Conservation (phyloP, 1,284 basidiomycete genomes). For the Xerocomus nothofagi region DNA sequence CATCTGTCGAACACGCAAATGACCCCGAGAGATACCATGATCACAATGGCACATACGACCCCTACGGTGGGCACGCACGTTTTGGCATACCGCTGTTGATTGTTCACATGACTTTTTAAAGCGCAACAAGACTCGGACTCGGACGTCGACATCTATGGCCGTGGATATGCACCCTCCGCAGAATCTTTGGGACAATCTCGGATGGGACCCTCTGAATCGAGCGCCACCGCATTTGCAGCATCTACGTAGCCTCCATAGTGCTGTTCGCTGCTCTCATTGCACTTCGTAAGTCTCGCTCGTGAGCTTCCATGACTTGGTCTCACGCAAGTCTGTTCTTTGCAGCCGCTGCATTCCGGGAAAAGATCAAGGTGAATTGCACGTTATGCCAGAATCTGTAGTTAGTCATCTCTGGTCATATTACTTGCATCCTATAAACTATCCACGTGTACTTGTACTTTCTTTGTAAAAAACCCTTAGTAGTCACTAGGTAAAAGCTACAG, state of each 20-base stretch:
- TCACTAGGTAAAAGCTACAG: no score
- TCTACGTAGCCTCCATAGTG: slow-evolving; percentile 74
- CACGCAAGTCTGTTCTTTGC: not conserved
- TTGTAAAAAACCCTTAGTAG: no score
- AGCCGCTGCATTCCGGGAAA: slow-evolving; percentile 65
- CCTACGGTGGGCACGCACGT: slow-evolving; percentile 49
- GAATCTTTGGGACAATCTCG: slow-evolving; percentile 66
- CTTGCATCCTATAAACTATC: slow-evolving; percentile 31
- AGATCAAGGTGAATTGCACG: slow-evolving; percentile 59
- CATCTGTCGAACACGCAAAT: slow-evolving; percentile 40
- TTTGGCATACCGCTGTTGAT: not conserved
- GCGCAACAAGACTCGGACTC: slow-evolving; percentile 74
- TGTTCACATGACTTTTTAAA: slow-evolving; percentile 29
- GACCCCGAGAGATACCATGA: slow-evolving; percentile 63
- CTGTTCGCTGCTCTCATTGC: slow-evolving; percentile 77
- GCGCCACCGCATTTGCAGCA: slow-evolving; percentile 56
- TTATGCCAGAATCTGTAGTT: slow-evolving; percentile 68
- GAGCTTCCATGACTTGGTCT: not conserved
- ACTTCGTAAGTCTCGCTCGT: slow-evolving; percentile 57
- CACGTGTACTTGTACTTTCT: slow-evolving; percentile 31
- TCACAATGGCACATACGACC: slow-evolving; percentile 59
- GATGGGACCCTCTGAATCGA: slow-evolving; percentile 60
- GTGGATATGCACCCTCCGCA: slow-evolving; percentile 66
- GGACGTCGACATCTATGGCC: slow-evolving; percentile 69
- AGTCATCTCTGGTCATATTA: slow-evolving; percentile 29